A percentile compares a stretch with the other conserved stretches of the same genome.
Conservation (phyloP, 1,284 basidiomycete genomes). For the Neonothopanus nambi region DNA sequence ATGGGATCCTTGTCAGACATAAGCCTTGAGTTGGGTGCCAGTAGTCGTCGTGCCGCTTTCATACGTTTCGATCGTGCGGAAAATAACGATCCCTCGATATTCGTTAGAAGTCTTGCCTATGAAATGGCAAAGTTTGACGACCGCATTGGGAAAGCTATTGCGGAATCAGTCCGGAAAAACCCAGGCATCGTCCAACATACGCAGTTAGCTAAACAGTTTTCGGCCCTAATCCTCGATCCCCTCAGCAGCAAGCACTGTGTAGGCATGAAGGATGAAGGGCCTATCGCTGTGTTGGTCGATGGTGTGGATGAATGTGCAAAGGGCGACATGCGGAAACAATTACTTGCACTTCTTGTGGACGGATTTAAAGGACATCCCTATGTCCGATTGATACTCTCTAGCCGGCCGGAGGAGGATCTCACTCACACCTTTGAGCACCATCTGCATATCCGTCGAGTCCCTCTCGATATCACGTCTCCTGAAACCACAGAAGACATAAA, state of each 20-base stretch:
- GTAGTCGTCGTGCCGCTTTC: slow-evolving; percentile 10
- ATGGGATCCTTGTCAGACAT: no score
- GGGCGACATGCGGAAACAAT: no score
- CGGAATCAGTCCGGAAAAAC: background rate
- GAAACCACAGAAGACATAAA: slow-evolving; percentile 4
- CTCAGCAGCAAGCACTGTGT: background rate
- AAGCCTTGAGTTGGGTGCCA: no score
- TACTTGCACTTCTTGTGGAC: background rate
- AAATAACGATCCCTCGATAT: background rate
- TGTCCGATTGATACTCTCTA: slow-evolving; percentile 7
- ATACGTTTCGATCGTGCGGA: slow-evolving; percentile 10
- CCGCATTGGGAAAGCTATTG: slow-evolving; percentile 1
- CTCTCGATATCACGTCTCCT: slow-evolving; percentile 4
- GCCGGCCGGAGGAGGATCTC: no score
- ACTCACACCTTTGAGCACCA: background rate
- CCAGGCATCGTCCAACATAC: background rate
- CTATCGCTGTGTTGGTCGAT: slow-evolving; percentile 4
- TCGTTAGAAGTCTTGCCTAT: slow-evolving; percentile 3
- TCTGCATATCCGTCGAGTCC: background rate
- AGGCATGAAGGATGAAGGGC: no score
- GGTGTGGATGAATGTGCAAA: slow-evolving; percentile 10
- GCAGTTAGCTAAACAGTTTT: background rate
- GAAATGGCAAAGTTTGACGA: slow-evolving; percentile 2
- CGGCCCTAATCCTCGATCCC: slow-evolving; percentile 1
- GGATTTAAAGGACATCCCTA: slow-evolving; percentile 1